Evolutionary conservation across 2,329 filamentous ascomycete species (phyloP), one percentile per base, ranked within the genome.

Genomic region (Endocalyx cinctus): DNA sequence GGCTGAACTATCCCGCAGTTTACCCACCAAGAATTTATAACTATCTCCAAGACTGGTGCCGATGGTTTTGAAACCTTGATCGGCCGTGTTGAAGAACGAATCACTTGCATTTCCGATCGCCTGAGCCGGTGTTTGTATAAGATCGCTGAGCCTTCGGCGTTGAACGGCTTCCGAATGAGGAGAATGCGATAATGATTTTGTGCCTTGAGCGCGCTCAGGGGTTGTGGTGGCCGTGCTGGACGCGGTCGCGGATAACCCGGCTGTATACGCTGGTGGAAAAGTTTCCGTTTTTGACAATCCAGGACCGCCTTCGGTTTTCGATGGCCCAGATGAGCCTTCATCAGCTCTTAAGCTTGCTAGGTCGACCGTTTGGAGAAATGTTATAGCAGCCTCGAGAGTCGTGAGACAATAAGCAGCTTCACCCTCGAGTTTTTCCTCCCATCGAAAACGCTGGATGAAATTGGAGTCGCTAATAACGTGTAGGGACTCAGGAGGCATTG

Each of bases 391-490:
- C 60, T 98, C 92, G 2, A 98, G 73, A 47, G 95, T 98, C 25
- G 94, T 96, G 37, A 98, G 69, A 53, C 92, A 97, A 59, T 98
- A 98, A 1, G 92, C 89, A 10, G 89, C 84, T 61, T 98, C 92
- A 12, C 92, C 92, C 37, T 94, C 87, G 23, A 97, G 76, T 51
- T 90, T 95, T 43, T 71, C 81, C 33, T 86, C 78, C 57, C 87
- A 86, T 35, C 92, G 79, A 57, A 98, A 98, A 41, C 84, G 72
- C 55, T 97, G 89, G 46, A 97, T 88, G 57, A 97, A 98, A 48
- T 84, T 79, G n/a, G 94, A 69, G 57, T 98, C 94, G 66, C 90
- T 97, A 52, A 95, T 87, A 35, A 89, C 83, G 57, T 89, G 86
- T 29, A 97, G 81, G 20, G 82, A 77, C 58, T 92, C 85, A 0